Base-by-base conservation (phyloP, 1,139 yeast species). In the Geotrichum phurueaensis region DNA sequence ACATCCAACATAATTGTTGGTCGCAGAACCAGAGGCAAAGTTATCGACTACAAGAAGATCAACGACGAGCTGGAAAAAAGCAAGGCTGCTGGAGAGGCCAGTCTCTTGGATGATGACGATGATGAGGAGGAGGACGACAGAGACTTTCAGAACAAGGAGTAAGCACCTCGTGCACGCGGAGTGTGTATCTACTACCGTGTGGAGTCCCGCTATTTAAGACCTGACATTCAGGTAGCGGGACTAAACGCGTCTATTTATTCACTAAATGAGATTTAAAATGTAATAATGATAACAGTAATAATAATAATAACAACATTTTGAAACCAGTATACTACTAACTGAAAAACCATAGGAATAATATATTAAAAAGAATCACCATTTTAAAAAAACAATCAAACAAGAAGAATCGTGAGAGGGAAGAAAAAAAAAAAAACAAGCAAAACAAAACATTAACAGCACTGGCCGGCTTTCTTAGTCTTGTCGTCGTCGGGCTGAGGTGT, bases 401-500 rank as follows among this genome's bases (percentile, higher is more conserved):
- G 27, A 43, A 49, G 48, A 60, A 29, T 33, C 31, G 48, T n/a
- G 53, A 25, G 23, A 49, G 39, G 15, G 58, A 58, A 45, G 56
- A 56, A 20, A 50, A 31, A 31, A 33, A 60, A 29, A 48, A 27
- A 15, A 43, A 45, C 31, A 47, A 18, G 18, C 31, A 55, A 27
- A 43, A 51, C 2, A 23, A 50, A 39, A 9, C 36, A 20, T 60
- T 69, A 75, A 62, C 79, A 76, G 67, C 78, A 72, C 58, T 71
- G 77, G 83, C 82, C 95, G 83, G 78, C 92, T 86, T 75, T 85
- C 83, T 71, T 83, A 68, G 84, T 78, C 71, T 82, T 81, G 62
- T 82, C 84, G 69, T 89, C 95, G 70, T 87, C 89, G 56, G 97
- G 96, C 62, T 96, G 91, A 62, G 96, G 97, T 10, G 98, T 89